Base-by-base conservation (phyloP, 441 rosid genomes). In the Aquilaria agallochum region DNA sequence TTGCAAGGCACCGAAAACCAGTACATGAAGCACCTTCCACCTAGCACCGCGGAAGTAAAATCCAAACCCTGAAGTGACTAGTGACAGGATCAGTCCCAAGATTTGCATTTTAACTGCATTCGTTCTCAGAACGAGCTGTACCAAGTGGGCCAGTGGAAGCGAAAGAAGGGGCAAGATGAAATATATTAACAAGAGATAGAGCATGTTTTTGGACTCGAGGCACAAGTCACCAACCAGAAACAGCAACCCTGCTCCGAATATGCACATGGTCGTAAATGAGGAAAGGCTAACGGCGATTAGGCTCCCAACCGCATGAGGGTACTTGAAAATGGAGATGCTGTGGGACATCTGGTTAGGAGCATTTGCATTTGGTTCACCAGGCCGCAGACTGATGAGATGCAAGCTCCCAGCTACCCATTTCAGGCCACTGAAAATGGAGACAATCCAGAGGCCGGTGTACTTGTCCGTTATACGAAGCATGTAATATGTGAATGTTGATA, bases 381-480 rank as follows among this genome's bases (percentile, higher is more conserved):
- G 75, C 40, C 79, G 75, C 15, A 75, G 36, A 4, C 62, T 46
- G 44, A 60, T 5, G 40, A 76, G 67, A 48, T 79, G 80, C 5
- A 76, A 31, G 5, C 74, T 63, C 4, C 92, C 89, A 2, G 64
- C 34, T 15, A 84, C 77, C 92, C 89, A 86, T 42, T 51, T 61
- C 2, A 86, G 69, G 62, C 92, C 89, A 58, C 89, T 79, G 69
- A 81, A 86, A 40, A 83, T 86, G 2, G 89, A 81, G 49, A 86
- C 85, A 9, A 86, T 72, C 92, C 87, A 86, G 20, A 86, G 71
- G 31, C 85, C 72, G 0, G 63, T 64, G 34, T 68, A 73, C 34
- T 53, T 67, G 47, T 81, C 89, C 1, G 56, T 52, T 20, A 73
- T 31, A 10, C 64, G 58, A 20, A 86, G 79, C 89, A 86, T 86